Evolutionary conservation across 306 rosid species (phyloP).

Genomic region (Styphnolobium japonicum): DNA sequence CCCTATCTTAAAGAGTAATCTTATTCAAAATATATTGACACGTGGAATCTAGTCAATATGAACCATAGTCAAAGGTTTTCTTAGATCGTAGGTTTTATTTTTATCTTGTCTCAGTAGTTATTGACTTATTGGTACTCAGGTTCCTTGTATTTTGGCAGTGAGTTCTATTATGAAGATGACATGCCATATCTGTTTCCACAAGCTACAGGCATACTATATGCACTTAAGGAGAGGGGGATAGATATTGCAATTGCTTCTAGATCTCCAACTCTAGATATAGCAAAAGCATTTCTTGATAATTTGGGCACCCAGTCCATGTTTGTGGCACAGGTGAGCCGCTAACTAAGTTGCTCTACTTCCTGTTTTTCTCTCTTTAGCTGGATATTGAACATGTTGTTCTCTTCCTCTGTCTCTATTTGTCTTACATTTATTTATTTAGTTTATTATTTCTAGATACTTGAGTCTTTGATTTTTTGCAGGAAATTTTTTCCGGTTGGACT

Average conservation of each 20-base stretch:
- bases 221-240: constrained; percentile 33
- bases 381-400: not conserved
- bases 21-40: not conserved
- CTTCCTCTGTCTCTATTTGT: not conserved
- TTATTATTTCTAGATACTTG: not conserved
- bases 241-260: constrained; percentile 34
- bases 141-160: constrained; percentile 12
- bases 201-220: constrained; percentile 28
- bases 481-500: constrained; percentile 30
- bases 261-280: constrained; percentile 20
- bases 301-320: constrained; percentile 24
- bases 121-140: not conserved
- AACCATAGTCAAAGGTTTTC: not conserved
- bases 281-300: constrained; percentile 23
- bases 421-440: not conserved
- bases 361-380: not conserved
- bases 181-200: constrained; percentile 22
- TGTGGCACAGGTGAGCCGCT: constrained; percentile 26
- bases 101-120: not conserved
- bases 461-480: constrained; percentile 5
- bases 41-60: not conserved
- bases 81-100: not conserved
- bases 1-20: not conserved
- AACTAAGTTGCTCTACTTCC: not conserved
- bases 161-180: constrained; percentile 16